These are phyloP conservation scores for Harrya chromipes DNA, from an alignment of 768 basidiomycete genomes.

Conservation along the genomic window DNA sequence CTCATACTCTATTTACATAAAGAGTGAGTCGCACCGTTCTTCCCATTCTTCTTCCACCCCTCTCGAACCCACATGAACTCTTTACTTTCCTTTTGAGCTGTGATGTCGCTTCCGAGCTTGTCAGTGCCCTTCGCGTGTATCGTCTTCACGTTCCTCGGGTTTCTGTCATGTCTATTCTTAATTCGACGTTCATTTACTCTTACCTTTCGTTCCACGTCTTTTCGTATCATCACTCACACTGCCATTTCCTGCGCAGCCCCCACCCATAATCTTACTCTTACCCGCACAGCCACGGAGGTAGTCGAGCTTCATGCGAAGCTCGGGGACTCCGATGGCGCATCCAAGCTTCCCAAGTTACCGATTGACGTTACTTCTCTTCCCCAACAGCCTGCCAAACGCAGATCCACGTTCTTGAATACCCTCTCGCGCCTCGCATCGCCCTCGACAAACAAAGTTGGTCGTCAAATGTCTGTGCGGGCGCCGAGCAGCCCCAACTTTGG, in stretches of 20 bases:
- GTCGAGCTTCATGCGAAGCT: slow-evolving; percentile 82
- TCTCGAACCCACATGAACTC: slow-evolving; percentile 15
- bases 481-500: slow-evolving; percentile 32
- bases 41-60: slow-evolving; percentile 21
- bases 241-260: slow-evolving; percentile 54
- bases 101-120: slow-evolving; percentile 25
- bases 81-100: slow-evolving; percentile 19
- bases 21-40: slow-evolving; percentile 57
- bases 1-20: slow-evolving; percentile 79
- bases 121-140: slow-evolving; percentile 22
- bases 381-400: slow-evolving; percentile 58
- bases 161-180: slow-evolving; percentile 12
- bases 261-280: slow-evolving; percentile 86
- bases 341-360: slow-evolving; percentile 59
- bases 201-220: slow-evolving; percentile 15
- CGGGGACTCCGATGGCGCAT: slow-evolving; percentile 55
- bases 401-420: slow-evolving; percentile 82
- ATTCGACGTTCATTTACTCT: slow-evolving; percentile 12
- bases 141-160: slow-evolving; percentile 16
- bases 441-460: slow-evolving; percentile 49
- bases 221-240: slow-evolving; percentile 28
- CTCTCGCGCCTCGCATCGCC: slow-evolving; percentile 82
- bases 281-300: slow-evolving; percentile 71
- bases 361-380: slow-evolving; percentile 55
- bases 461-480: slow-evolving; percentile 38